Percentiles rank a stretch among this genome's conserved stretches.
These are phyloP conservation scores for Heliamphora pulchella DNA, from an alignment of 179 eudicot species.

Conservation along the genomic window DNA sequence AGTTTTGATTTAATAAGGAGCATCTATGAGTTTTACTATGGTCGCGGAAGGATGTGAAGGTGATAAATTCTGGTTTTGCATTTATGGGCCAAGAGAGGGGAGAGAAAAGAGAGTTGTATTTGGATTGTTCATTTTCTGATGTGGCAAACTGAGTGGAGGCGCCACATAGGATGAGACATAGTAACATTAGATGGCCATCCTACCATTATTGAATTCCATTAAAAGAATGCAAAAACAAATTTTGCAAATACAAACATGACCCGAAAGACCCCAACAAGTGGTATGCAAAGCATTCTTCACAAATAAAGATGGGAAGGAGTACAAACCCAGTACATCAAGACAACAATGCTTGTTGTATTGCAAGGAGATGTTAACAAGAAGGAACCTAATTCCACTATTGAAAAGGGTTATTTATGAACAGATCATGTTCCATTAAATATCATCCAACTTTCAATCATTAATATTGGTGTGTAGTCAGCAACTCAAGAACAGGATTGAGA, in stretches of 20 bases:
- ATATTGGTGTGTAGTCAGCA: neutral
- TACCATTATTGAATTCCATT: too few relatives aligned
- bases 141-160: too few relatives aligned
- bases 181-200: too few relatives aligned
- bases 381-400: neutral
- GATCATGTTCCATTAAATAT: neutral
- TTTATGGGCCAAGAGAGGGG: too few relatives aligned
- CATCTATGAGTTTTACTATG: too few relatives aligned
- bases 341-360: neutral
- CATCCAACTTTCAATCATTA: neutral
- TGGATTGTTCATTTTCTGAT: too few relatives aligned
- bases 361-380: neutral
- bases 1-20: too few relatives aligned
- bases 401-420: neutral
- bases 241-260: neutral
- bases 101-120: too few relatives aligned
- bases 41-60: too few relatives aligned
- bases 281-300: neutral
- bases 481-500: conserved; percentile 11
- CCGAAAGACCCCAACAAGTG: neutral
- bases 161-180: too few relatives aligned
- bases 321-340: neutral
- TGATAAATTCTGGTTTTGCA: too few relatives aligned
- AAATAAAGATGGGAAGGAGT: neutral
- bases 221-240: neutral